phyloP scores from a whole-genome alignment of 1,139 yeast genomes.

The Hyphopichia fennica region DNA sequence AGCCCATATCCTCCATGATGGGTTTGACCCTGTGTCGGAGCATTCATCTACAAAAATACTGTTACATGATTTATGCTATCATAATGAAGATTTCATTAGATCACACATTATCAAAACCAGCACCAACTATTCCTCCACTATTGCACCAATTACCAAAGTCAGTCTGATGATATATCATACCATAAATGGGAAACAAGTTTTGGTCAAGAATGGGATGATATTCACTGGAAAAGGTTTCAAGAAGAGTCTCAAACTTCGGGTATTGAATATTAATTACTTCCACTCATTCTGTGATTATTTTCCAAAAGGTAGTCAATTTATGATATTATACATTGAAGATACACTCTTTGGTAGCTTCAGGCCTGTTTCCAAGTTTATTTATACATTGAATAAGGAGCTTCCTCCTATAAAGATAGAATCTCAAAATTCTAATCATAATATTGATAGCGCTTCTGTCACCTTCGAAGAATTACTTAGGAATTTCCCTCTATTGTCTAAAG shows the following conservation, averaged over 20 bases:
- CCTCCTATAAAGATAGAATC: background rate
- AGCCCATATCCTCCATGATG: constrained; percentile 48
- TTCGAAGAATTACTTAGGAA: constrained; percentile 48
- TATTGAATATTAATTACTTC: constrained; percentile 45
- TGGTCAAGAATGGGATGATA: constrained; percentile 56
- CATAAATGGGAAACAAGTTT: constrained; percentile 57
- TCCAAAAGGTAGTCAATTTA: constrained; percentile 50
- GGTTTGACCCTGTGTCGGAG: constrained; percentile 49
- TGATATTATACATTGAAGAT: constrained; percentile 53
- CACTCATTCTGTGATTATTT: constrained; percentile 47
- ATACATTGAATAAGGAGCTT: constrained; percentile 3
- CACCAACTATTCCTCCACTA: constrained; percentile 33
- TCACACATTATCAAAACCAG: constrained; percentile 61
- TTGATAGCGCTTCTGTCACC: constrained; percentile 14
- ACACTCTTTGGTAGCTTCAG: constrained; percentile 42
- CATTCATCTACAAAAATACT: constrained; percentile 27
- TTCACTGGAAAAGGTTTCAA: constrained; percentile 61
- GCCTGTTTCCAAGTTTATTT: background rate
- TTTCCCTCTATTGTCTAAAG: constrained; percentile 46
- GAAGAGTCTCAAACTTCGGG: constrained; percentile 42
- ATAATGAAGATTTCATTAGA: constrained; percentile 62
- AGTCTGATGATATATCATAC: constrained; percentile 54
- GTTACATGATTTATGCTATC: constrained; percentile 57
- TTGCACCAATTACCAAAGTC: constrained; percentile 40
- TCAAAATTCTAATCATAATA: background rate